Base-by-base conservation (phyloP, 768 basidiomycete species). In the Dentipellis sp. region DNA sequence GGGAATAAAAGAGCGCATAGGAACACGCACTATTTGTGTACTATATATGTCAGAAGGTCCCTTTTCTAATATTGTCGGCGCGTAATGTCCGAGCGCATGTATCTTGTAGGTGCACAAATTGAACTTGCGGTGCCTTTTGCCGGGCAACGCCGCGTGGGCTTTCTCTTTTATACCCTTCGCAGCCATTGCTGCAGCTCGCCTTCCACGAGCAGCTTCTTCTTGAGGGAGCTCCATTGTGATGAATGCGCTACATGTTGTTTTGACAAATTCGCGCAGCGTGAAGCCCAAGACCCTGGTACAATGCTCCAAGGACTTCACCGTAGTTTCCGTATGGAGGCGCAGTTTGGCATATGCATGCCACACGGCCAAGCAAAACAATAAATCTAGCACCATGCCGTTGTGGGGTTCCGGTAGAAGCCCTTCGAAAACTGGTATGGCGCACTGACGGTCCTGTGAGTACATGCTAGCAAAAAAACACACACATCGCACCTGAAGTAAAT, bases 21-120 rank as follows among this genome's bases (percentile, higher is more conserved):
- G 6, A 52, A 45, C 7, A 62, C 67, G 1, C 55, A 74, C 74
- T 1, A 60, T 58, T 34, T 70, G 66, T 0, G 71, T 72, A 3
- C 64, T 62, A 52, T 70, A 74, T 0, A 67, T 67, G 35, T 76
- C 73, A 0, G 68, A 70, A 1, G 72, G 72, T 0, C 75, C 73
- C 21, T 65, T 65, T 2, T 22, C 10, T 1, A 42, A 19, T 8
- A 76, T 74, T 0, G 61, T 59, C 0, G 12, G 3, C 0, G 42
- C 52, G 42, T 74, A 74, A 49, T 76, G 65, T 0, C 71, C 72
- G 0, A 76, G 58, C 0, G 66, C 59, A 56, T 75, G 75, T 0
- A 68, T 3, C 55, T 76, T 76, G 52, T 66, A 68, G 0, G 68
- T 73, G 0, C 29, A 10, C 1, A 75, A 50, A 52, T 69, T 76